Evolutionary conservation across 495 filamentous ascomycete genomes (phyloP).

Genomic region (Lophiostoma macrostomum): DNA sequence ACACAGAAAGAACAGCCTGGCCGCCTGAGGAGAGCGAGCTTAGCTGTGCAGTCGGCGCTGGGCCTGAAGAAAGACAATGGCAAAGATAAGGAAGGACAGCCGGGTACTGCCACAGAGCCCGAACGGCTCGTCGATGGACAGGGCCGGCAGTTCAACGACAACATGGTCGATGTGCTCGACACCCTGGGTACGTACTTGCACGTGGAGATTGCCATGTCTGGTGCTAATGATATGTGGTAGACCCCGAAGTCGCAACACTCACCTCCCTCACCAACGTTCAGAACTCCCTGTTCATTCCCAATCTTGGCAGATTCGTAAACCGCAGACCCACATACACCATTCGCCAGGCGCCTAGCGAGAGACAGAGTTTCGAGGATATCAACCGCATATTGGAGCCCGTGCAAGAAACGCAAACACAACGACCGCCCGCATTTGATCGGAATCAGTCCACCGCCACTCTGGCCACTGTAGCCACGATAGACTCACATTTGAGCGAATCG

Average conservation of each 20-base stretch:
- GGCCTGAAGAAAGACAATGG: conserved; percentile 4
- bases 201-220: neutral
- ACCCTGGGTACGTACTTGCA: conserved; percentile 29
- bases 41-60: conserved; percentile 9
- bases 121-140: neutral
- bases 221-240: conserved; percentile 43
- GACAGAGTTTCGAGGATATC: conserved; percentile 17
- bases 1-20: conserved; percentile 1
- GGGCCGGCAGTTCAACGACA: conserved; percentile 28
- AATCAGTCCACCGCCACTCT: conserved; percentile 25
- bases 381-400: conserved; percentile 15
- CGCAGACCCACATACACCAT: conserved; percentile 70
- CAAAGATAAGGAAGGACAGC: neutral
- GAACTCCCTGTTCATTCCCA: conserved; percentile 73
- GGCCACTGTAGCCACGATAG: conserved; percentile 42
- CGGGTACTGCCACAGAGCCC: neutral
- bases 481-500: conserved; percentile 44
- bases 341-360: conserved; percentile 45
- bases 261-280: conserved; percentile 77
- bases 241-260: conserved; percentile 70
- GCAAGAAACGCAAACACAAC: conserved; percentile 6
- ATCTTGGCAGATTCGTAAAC: conserved; percentile 56
- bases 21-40: conserved; percentile 19
- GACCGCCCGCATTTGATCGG: conserved; percentile 25
- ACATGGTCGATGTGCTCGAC: conserved; percentile 69